Evolutionary conservation across 2,329 filamentous ascomycete genomes (phyloP).

Genomic region (Xylaria hypoxylon): DNA sequence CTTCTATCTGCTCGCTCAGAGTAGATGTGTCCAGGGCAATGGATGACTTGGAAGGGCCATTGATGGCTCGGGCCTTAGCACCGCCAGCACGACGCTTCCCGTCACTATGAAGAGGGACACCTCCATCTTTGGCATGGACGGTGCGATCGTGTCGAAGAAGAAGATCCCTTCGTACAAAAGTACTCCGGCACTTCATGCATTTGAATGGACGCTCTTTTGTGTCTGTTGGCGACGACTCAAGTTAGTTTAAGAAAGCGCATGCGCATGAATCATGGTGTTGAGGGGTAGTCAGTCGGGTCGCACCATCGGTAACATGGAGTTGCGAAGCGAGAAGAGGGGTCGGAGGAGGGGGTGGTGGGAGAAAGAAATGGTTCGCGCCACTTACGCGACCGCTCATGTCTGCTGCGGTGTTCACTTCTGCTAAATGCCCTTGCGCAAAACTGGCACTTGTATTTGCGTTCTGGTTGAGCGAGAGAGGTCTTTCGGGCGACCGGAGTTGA

Average conservation of each 20-base stretch:
- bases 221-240: constrained; percentile 66
- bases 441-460: constrained; percentile 99
- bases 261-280: constrained; percentile 36
- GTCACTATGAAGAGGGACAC: constrained; percentile 92
- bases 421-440: constrained; percentile 98
- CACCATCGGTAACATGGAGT: constrained; percentile 36
- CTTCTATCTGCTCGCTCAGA: constrained; percentile 87
- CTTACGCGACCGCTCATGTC: constrained; percentile 98
- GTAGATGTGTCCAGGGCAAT: constrained; percentile 86
- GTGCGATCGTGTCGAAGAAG: constrained; percentile 97
- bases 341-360: constrained; percentile 33
- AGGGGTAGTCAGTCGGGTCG: constrained; percentile 40
- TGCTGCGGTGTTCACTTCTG: constrained; percentile 94
- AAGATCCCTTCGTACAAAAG: constrained; percentile 96
- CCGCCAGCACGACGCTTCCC: constrained; percentile 81
- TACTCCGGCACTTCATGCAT: constrained; percentile 97
- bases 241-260: constrained; percentile 44
- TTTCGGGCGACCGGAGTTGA: constrained; percentile 81
- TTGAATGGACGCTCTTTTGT: constrained; percentile 99
- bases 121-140: constrained; percentile 97
- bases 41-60: constrained; percentile 77
- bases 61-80: constrained; percentile 72
- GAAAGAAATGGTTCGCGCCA: constrained; percentile 52
- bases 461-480: constrained; percentile 76
- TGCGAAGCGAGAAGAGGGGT: constrained; percentile 44